Conservation (phyloP, 768 basidiomycete genomes). For the Agrocybe praecox region DNA sequence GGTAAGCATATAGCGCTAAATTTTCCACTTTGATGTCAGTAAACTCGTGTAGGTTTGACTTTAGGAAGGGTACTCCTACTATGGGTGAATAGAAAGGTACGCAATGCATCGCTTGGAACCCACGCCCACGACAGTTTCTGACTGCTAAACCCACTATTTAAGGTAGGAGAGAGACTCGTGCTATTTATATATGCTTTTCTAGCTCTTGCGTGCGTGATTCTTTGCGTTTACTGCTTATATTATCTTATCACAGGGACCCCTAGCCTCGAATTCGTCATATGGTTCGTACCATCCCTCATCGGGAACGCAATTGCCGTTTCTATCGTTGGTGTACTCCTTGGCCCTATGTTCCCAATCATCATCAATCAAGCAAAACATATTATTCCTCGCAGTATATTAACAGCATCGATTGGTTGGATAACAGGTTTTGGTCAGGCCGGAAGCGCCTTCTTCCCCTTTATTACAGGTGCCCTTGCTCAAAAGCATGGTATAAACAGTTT, state of each 20-base stretch:
- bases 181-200: conserved; percentile 54
- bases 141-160: no score
- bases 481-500: conserved; percentile 61
- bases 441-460: conserved; percentile 71
- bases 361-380: conserved; percentile 72
- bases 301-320: conserved; percentile 67
- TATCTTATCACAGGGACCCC: not conserved
- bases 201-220: conserved; percentile 35
- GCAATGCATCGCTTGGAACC: not conserved
- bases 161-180: conserved; percentile 61
- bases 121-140: not conserved
- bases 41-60: conserved; percentile 48
- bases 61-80: conserved; percentile 54
- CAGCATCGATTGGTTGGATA: conserved; percentile 68
- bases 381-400: conserved; percentile 71
- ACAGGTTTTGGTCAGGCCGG: conserved; percentile 73
- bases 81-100: conserved; percentile 56
- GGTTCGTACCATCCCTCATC: conserved; percentile 69
- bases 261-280: conserved; percentile 64
- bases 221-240: not conserved
- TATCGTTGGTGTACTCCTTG: conserved; percentile 68
- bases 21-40: not conserved
- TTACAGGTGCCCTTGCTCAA: conserved; percentile 68
- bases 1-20: conserved; percentile 32
- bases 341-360: conserved; percentile 73